phyloP scores from a whole-genome alignment of 116 monocot genomes.

The Iris pallida region DNA sequence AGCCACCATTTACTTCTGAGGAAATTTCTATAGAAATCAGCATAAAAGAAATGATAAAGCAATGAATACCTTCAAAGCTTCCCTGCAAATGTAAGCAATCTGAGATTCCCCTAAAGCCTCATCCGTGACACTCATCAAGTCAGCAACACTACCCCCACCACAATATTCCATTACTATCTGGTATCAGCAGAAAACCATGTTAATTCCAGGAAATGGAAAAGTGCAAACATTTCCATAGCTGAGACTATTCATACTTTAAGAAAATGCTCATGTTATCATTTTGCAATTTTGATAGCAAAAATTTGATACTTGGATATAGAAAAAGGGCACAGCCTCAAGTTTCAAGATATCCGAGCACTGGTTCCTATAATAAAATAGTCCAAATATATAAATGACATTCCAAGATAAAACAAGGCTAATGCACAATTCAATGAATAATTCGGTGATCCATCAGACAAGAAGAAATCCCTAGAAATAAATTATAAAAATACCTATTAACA shows the following conservation, averaged over 20 bases:
- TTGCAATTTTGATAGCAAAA: too few relatives aligned
- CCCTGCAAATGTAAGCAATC: constrained; percentile 96
- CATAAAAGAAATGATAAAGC: too few relatives aligned
- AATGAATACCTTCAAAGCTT: constrained; percentile 85
- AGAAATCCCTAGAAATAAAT: too few relatives aligned
- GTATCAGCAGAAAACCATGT: constrained; percentile 15
- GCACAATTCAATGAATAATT: too few relatives aligned
- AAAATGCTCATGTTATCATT: too few relatives aligned
- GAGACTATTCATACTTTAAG: too few relatives aligned
- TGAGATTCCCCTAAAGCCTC: constrained; percentile 86
- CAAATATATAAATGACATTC: not conserved
- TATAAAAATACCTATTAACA: too few relatives aligned
- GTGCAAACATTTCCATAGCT: too few relatives aligned
- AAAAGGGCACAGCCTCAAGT: not conserved
- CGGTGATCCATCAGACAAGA: too few relatives aligned
- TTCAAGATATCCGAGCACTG: not conserved
- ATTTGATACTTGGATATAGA: not conserved
- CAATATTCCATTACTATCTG: constrained; percentile 99
- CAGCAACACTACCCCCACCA: constrained; percentile 98
- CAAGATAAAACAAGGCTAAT: too few relatives aligned
- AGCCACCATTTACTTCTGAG: not conserved
- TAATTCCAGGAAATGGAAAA: not conserved
- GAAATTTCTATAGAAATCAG: not conserved
- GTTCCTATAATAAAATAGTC: not conserved
- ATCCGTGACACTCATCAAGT: constrained; percentile 85